A percentile compares a stretch with the other conserved stretches of the same genome.
phyloP scores from a whole-genome alignment of 306 rosid genomes.

The Trichosanthes cucumerina region DNA sequence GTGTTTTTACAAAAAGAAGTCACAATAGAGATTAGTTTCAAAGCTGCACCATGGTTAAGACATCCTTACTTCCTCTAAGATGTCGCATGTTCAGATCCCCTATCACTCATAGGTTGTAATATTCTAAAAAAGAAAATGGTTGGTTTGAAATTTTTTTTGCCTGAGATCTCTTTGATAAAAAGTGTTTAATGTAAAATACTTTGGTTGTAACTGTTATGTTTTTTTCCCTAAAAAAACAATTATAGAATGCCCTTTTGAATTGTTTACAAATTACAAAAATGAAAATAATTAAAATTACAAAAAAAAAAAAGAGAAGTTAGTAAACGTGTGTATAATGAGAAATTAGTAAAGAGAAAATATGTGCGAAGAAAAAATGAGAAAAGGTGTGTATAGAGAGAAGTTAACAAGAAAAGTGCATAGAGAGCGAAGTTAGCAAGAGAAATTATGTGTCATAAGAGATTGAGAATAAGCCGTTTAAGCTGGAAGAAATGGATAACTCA shows the following conservation, averaged over 20 bases:
- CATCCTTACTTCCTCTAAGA: background rate
- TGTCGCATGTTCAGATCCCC: background rate
- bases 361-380: background rate
- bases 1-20: background rate
- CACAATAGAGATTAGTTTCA: background rate
- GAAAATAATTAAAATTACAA: too few species aligned
- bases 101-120: background rate
- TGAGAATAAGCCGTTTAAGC: background rate
- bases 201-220: background rate
- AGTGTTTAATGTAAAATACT: background rate
- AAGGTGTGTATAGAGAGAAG: background rate
- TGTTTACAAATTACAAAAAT: background rate
- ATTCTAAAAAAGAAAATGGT: background rate
- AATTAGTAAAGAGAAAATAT: background rate
- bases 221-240: too few species aligned
- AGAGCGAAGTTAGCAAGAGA: background rate
- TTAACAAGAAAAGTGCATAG: background rate
- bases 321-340: too few species aligned
- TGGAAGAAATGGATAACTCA: background rate
- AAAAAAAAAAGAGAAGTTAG: background rate
- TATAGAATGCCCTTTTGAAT: background rate
- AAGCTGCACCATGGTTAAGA: background rate
- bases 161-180: background rate
- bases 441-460: background rate
- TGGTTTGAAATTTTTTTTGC: too few species aligned